Evolutionary conservation across 2,329 filamentous ascomycete genomes (phyloP).

Genomic region (Whalleya microplaca): DNA sequence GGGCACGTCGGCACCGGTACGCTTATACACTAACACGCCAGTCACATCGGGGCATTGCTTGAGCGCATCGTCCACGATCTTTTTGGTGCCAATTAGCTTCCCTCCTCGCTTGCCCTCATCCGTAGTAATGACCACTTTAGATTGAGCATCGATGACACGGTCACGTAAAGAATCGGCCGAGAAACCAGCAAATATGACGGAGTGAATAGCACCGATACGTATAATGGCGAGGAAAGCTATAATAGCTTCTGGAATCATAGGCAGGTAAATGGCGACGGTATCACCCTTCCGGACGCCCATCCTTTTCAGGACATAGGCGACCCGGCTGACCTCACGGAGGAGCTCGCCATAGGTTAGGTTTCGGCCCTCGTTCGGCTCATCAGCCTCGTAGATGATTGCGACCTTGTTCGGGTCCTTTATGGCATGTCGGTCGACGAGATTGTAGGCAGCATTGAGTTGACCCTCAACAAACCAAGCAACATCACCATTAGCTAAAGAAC

Average conservation of each 20-base stretch:
- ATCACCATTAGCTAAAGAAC: constrained; percentile 78
- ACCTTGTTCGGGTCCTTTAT: constrained; percentile 90
- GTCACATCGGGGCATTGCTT: constrained; percentile 92
- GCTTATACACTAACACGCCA: constrained; percentile 89
- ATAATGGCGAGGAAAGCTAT: constrained; percentile 88
- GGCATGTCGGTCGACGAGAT: constrained; percentile 97
- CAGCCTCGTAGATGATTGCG: constrained; percentile 98
- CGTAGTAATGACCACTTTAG: constrained; percentile 92
- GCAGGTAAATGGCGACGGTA: constrained; percentile 94
- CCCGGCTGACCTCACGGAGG: constrained; percentile 85
- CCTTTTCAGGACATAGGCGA: constrained; percentile 86
- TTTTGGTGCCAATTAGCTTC: constrained; percentile 97
- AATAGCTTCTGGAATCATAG: constrained; percentile 97
- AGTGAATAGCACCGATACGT: constrained; percentile 94
- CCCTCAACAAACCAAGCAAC: constrained; percentile 95
- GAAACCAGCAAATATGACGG: constrained; percentile 97
- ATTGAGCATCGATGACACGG: constrained; percentile 87
- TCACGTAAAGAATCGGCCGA: constrained; percentile 95
- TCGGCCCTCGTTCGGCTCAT: constrained; percentile 85
- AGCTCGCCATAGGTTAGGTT: constrained; percentile 93
- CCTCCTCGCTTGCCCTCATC: constrained; percentile 98
- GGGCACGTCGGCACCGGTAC: constrained; percentile 89
- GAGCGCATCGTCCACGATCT: constrained; percentile 96
- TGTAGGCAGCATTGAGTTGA: constrained; percentile 92
- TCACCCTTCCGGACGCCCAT: constrained; percentile 98